These are phyloP conservation scores for Stenogyne calaminthoides DNA, from an alignment of 305 asterid species.

Conservation along the genomic window DNA sequence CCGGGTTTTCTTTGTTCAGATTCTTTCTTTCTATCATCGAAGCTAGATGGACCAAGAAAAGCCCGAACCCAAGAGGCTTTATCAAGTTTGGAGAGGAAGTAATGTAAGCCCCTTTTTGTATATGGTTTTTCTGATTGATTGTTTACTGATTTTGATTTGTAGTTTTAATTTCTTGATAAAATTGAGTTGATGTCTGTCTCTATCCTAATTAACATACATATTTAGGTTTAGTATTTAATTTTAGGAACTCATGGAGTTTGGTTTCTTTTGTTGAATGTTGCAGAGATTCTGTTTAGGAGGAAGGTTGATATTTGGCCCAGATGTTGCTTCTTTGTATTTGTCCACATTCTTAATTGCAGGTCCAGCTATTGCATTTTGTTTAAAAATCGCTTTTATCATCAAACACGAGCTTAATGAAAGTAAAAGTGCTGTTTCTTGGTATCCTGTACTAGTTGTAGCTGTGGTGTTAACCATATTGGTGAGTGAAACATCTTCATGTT, in stretches of 20 bases:
- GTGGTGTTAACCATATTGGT: conserved; percentile 64
- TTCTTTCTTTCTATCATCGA: background rate
- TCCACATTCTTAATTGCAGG: conserved; percentile 56
- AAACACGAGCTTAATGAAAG: conserved; percentile 37
- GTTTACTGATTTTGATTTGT: conserved; percentile 27
- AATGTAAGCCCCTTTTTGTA: conserved; percentile 55
- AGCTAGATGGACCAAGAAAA: conserved; percentile 52
- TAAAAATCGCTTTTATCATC: conserved; percentile 45
- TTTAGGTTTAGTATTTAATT: background rate
- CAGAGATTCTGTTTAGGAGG: conserved; percentile 85
- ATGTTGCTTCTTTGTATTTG: conserved; percentile 64
- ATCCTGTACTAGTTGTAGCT: conserved; percentile 55
- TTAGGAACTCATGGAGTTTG: conserved; percentile 2
- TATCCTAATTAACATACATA: background rate
- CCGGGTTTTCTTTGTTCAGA: conserved; percentile 23
- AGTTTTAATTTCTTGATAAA: background rate
- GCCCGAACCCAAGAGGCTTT: conserved; percentile 60
- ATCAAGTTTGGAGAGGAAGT: conserved; percentile 88
- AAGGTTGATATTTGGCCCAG: conserved; percentile 87
- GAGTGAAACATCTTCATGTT: conserved; percentile 26
- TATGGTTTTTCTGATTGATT: conserved; percentile 9
- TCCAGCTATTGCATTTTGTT: conserved; percentile 68
- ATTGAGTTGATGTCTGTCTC: background rate
- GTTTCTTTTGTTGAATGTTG: conserved; percentile 26
- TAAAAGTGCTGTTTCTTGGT: conserved; percentile 57